These are phyloP conservation scores for Jackrogersella multiformis DNA, from an alignment of 495 filamentous ascomycete species.

Conservation along the genomic window DNA sequence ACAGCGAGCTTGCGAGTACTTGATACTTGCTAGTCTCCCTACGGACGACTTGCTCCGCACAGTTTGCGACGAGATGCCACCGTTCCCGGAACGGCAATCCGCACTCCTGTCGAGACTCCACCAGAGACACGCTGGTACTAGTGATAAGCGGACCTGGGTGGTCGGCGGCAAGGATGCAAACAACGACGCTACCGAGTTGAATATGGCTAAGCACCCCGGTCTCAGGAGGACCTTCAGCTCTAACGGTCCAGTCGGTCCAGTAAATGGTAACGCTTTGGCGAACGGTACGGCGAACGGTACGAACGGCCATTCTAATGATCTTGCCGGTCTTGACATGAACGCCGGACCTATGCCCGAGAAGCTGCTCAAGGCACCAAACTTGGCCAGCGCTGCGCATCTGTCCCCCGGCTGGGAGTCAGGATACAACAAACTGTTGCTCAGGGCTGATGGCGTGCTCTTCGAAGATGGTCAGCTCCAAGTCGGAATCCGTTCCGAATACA, in stretches of 20 bases:
- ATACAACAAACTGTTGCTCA: constrained; percentile 83
- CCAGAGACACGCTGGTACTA: constrained; percentile 88
- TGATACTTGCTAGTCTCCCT: constrained; percentile 83
- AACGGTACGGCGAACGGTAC: constrained; percentile 63
- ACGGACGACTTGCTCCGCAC: constrained; percentile 94
- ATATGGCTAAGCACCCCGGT: constrained; percentile 80
- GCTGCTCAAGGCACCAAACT: constrained; percentile 74
- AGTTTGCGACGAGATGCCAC: constrained; percentile 98
- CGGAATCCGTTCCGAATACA: constrained; percentile 92
- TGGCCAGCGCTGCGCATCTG: constrained; percentile 90
- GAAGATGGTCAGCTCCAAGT: constrained; percentile 95
- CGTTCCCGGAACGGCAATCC: constrained; percentile 93
- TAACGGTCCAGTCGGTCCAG: constrained; percentile 64
- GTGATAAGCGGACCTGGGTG: constrained; percentile 95
- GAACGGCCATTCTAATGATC: constrained; percentile 69
- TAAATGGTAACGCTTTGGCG: constrained; percentile 63
- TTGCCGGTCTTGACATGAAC: constrained; percentile 82
- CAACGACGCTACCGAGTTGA: constrained; percentile 78
- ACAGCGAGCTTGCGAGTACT: constrained; percentile 95
- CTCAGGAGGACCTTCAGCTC: constrained; percentile 85
- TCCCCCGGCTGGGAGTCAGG: constrained; percentile 94
- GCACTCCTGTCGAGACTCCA: constrained; percentile 92
- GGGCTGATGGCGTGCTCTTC: constrained; percentile 86
- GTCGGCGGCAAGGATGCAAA: constrained; percentile 95
- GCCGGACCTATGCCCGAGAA: constrained; percentile 63